Percentiles rank a stretch among this genome's conserved stretches.
Evolutionary conservation across 768 basidiomycete species (phyloP).

Genomic region (Lyophyllum atratum): DNA sequence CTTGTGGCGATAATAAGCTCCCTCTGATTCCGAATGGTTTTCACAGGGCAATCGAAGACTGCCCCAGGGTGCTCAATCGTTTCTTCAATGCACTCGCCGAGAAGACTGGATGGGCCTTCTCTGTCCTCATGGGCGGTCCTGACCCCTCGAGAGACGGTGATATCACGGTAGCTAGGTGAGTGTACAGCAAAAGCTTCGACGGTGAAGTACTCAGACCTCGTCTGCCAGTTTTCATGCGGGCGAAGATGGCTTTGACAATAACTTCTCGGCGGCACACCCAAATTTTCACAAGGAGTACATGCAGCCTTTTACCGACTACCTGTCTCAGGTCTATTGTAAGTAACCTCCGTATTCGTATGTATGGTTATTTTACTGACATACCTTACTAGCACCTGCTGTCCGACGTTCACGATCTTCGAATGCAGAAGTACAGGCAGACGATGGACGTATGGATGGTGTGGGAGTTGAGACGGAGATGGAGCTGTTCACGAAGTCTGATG

Average conservation of each 20-base stretch:
- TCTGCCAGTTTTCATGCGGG: constrained; percentile 5
- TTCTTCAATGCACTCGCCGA: neutral
- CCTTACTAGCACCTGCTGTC: neutral
- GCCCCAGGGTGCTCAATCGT: neutral
- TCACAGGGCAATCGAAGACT: neutral
- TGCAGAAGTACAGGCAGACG: neutral
- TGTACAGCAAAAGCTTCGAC: neutral
- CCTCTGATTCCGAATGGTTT: neutral
- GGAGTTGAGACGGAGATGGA: neutral
- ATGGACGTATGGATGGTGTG: neutral
- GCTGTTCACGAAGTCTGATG: neutral
- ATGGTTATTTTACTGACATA: neutral
- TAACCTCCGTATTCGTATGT: neutral
- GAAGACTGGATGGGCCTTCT: constrained; percentile 5
- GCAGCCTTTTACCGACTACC: constrained; percentile 6
- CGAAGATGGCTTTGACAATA: neutral
- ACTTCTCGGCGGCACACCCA: neutral
- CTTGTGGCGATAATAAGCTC: neutral
- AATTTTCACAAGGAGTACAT: constrained; percentile 8
- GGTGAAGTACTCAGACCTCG: neutral
- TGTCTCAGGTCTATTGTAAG: constrained; percentile 6
- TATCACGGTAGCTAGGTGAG: constrained; percentile 9
- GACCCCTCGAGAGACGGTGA: neutral
- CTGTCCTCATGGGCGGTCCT: constrained; percentile 9
- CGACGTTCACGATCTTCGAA: constrained; percentile 1